Evolutionary conservation across 169 alveolate genomes (phyloP).

Genomic region (Plasmodium adleri): DNA sequence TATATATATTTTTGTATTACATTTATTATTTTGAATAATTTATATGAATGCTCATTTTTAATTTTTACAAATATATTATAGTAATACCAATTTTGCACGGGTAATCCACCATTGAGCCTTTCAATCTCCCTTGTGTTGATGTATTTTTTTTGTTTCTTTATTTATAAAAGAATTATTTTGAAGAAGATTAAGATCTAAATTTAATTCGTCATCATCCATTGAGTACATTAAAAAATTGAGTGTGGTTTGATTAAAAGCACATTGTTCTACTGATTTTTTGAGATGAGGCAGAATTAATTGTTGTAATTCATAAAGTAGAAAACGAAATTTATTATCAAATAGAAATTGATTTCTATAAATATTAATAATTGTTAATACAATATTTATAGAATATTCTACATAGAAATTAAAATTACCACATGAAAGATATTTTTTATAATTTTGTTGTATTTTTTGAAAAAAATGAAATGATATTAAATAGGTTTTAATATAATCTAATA

Average conservation of each 20-base stretch:
- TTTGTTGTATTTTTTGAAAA: slow-evolving; percentile 62
- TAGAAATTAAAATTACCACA: slow-evolving; percentile 63
- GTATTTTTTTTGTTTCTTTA: not conserved
- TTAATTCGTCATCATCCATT: slow-evolving; percentile 34
- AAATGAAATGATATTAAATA: slow-evolving; percentile 76
- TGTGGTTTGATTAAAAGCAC: slow-evolving; percentile 69
- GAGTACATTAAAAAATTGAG: slow-evolving; percentile 33
- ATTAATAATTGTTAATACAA: slow-evolving; percentile 51
- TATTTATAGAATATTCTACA: slow-evolving; percentile 62
- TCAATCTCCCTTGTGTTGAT: not conserved
- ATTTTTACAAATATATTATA: too few relatives aligned
- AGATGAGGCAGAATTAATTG: slow-evolving; percentile 45
- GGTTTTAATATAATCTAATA: slow-evolving; percentile 72
- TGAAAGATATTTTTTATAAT: slow-evolving; percentile 11
- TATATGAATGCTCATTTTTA: too few relatives aligned
- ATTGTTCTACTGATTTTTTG: slow-evolving; percentile 27
- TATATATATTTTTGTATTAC: too few relatives aligned
- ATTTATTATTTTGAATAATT: too few relatives aligned
- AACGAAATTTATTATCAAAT: slow-evolving; percentile 59
- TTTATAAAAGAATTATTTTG: too few relatives aligned
- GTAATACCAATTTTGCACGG: too few relatives aligned
- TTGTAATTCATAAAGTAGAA: slow-evolving; percentile 55
- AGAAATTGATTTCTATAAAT: slow-evolving; percentile 73
- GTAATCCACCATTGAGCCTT: not conserved
- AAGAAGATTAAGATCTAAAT: not conserved